Percentiles rank a stretch among this genome's conserved stretches.
phyloP scores from a whole-genome alignment of 257 asterid genomes.

The Vinca minor region DNA sequence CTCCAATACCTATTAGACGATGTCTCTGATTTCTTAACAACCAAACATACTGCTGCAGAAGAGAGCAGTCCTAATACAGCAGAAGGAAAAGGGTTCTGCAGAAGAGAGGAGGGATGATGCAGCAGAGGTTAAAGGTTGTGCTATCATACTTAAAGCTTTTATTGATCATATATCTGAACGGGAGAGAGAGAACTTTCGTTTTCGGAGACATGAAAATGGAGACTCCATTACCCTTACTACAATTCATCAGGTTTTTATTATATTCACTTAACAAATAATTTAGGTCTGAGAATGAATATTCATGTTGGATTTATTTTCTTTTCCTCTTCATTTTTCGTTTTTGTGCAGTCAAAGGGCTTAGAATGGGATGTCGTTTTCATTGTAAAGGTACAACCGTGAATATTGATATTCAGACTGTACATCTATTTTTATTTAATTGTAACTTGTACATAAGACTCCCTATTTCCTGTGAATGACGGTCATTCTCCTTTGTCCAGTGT shows the following conservation, averaged over 20 bases:
- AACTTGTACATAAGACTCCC: not conserved
- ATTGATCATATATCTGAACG: slow-evolving; percentile 71
- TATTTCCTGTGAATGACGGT: not conserved
- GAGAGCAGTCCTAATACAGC: slow-evolving; percentile 18
- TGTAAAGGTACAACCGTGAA: slow-evolving; percentile 62
- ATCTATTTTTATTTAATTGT: not conserved
- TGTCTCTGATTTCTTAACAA: slow-evolving; percentile 70
- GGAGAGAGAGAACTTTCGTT: slow-evolving; percentile 72
- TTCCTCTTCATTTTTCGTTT: slow-evolving; percentile 12
- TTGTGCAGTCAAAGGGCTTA: slow-evolving; percentile 83
- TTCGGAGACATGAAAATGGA: slow-evolving; percentile 68
- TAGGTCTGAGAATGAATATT: not conserved
- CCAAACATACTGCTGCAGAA: slow-evolving; percentile 33
- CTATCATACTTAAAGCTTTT: slow-evolving; percentile 54
- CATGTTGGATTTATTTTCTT: slow-evolving; percentile 6
- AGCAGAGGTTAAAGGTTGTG: slow-evolving; percentile 55
- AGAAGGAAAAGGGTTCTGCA: slow-evolving; percentile 53
- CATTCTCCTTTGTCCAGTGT: not conserved
- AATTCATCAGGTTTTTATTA: slow-evolving; percentile 89
- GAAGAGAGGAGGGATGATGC: slow-evolving; percentile 25
- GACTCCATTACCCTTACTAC: slow-evolving; percentile 92
- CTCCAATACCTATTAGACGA: slow-evolving; percentile 86
- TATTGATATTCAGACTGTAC: slow-evolving; percentile 5
- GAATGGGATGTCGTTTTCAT: slow-evolving; percentile 99
- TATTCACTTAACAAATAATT: slow-evolving; percentile 10